These are phyloP conservation scores for Trifolium pratense DNA, from an alignment of 306 rosid genomes.

Conservation along the genomic window DNA sequence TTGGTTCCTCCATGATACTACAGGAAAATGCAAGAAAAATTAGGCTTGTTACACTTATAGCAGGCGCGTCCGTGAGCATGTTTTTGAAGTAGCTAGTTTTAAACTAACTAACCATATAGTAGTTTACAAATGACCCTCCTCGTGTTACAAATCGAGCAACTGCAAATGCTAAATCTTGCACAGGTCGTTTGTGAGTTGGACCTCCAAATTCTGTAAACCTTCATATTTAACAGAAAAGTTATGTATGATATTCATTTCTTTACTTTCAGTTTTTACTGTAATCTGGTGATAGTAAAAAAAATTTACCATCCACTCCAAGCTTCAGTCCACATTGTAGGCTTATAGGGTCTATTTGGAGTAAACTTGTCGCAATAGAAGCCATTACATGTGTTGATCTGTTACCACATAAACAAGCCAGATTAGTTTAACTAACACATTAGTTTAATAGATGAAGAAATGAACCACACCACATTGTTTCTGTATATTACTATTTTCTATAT, in stretches of 20 bases:
- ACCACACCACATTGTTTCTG: not conserved
- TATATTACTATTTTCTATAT: no score
- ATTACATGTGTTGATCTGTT: constrained; percentile 95
- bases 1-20: constrained; percentile 99
- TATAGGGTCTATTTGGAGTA: constrained; percentile 91
- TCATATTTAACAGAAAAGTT: constrained; percentile 38
- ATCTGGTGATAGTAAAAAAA: constrained; percentile 4
- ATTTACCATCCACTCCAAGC: constrained; percentile 99
- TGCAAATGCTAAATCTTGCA: constrained; percentile 93
- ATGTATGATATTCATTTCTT: constrained; percentile 28
- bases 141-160: constrained; percentile 80
- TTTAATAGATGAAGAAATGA: not conserved
- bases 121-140: constrained; percentile 95
- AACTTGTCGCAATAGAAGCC: constrained; percentile 94
- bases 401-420: constrained; percentile 40
- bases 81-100: constrained; percentile 30
- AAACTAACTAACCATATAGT: constrained; percentile 81
- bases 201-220: constrained; percentile 98
- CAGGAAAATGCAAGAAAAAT: constrained; percentile 18
- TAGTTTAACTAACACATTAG: constrained; percentile 33
- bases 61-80: constrained; percentile 12
- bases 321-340: constrained; percentile 97
- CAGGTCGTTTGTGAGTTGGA: constrained; percentile 85
- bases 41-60: constrained; percentile 19
- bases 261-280: constrained; percentile 21